Evolutionary conservation across 306 rosid species (phyloP).

Genomic region (Heteromeles arbutifolia): DNA sequence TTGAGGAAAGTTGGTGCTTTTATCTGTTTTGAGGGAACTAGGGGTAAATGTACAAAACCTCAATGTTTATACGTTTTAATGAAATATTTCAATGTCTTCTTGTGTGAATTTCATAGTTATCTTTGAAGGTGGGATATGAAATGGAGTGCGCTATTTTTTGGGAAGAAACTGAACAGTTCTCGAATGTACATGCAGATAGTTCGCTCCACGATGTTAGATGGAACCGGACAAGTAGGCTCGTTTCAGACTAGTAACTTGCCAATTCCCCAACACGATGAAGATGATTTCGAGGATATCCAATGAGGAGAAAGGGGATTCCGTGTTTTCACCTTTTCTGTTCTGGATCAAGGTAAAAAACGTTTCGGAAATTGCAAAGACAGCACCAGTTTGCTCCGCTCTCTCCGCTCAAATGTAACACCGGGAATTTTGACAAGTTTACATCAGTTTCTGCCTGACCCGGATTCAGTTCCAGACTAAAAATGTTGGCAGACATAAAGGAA

Average conservation of each 20-base stretch:
- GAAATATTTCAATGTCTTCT: background rate
- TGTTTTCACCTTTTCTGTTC: background rate
- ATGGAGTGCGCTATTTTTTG: background rate
- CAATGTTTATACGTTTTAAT: background rate
- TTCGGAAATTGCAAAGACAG: background rate
- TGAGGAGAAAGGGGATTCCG: conserved; percentile 13
- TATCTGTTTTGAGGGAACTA: background rate
- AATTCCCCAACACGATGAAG: conserved; percentile 33
- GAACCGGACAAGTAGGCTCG: conserved; percentile 49
- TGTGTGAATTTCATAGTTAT: background rate
- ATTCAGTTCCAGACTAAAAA: background rate
- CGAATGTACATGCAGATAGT: conserved; percentile 51
- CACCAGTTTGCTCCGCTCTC: background rate
- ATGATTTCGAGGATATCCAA: conserved; percentile 40
- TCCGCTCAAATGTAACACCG: background rate
- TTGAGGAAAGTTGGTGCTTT: background rate
- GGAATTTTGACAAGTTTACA: background rate
- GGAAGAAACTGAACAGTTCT: background rate
- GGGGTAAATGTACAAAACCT: background rate
- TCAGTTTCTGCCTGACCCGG: background rate
- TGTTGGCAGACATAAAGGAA: background rate
- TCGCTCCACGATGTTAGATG: conserved; percentile 55
- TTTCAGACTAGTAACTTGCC: conserved; percentile 29
- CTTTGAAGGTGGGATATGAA: background rate
- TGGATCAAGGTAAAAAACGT: background rate